These are phyloP conservation scores for Stropharia rugosoannulata DNA, from an alignment of 768 basidiomycete species.

Conservation along the genomic window DNA sequence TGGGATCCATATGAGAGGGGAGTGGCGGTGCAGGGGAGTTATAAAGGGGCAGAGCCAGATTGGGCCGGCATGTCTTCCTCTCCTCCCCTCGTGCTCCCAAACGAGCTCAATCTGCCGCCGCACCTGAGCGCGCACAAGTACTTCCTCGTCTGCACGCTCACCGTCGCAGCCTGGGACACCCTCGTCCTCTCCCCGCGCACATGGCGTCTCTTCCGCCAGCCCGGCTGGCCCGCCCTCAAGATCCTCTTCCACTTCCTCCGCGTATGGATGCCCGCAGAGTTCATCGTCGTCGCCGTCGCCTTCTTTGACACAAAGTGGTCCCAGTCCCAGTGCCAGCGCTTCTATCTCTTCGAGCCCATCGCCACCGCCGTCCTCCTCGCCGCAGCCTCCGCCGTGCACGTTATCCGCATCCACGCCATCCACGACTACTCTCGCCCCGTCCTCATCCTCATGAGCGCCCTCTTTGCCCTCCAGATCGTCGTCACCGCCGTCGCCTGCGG, in stretches of 20 bases:
- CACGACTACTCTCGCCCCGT: constrained; percentile 64
- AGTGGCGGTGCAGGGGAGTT: constrained; percentile 12
- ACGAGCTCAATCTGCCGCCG: constrained; percentile 70
- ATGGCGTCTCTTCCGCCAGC: constrained; percentile 64
- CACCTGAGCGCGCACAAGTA: constrained; percentile 87
- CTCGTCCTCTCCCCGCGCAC: constrained; percentile 81
- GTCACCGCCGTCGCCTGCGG: constrained; percentile 74
- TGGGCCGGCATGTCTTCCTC: neutral
- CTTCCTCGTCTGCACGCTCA: constrained; percentile 86
- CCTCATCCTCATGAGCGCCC: constrained; percentile 51
- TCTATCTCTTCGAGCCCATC: constrained; percentile 87
- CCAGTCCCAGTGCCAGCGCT: constrained; percentile 57
- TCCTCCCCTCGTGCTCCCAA: constrained; percentile 44
- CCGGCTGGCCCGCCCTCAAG: constrained; percentile 78
- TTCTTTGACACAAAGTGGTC: constrained; percentile 80
- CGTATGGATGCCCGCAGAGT: constrained; percentile 78
- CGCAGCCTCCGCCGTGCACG: constrained; percentile 60
- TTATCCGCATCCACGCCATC: constrained; percentile 26
- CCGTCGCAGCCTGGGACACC: constrained; percentile 88
- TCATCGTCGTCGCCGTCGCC: constrained; percentile 74
- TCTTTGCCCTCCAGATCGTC: constrained; percentile 68
- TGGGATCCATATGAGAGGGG: constrained; percentile 22
- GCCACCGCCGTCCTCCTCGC: constrained; percentile 79
- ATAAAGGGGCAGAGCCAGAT: constrained; percentile 4
- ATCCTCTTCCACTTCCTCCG: constrained; percentile 73